Conservation (phyloP, 1,284 basidiomycete species). For the Boletus calvinii region DNA sequence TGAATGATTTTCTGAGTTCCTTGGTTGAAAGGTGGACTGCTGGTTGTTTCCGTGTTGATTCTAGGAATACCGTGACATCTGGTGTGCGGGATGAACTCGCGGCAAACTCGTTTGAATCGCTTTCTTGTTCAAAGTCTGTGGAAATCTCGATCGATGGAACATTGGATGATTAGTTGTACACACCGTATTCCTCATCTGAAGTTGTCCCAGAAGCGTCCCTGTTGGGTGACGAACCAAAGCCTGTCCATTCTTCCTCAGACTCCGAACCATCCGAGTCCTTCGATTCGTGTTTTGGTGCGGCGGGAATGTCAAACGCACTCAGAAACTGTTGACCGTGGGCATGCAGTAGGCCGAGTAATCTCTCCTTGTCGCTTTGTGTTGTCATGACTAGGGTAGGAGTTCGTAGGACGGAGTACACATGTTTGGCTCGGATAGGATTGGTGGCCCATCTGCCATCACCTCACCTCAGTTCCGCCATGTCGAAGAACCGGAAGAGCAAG, state of each 20-base stretch:
- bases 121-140: conserved; percentile 40
- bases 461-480: conserved; percentile 29
- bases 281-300: conserved; percentile 30
- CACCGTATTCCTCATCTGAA: conserved; percentile 23
- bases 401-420: not conserved
- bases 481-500: conserved; percentile 39
- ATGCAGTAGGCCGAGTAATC: conserved; percentile 56
- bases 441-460: not conserved
- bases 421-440: conserved; percentile 1
- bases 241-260: conserved; percentile 38
- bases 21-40: conserved; percentile 35
- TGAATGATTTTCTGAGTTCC: conserved; percentile 62
- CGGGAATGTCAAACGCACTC: conserved; percentile 46
- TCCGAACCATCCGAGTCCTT: conserved; percentile 15
- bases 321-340: conserved; percentile 66
- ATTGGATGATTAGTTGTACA: conserved; percentile 1
- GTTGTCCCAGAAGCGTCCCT: conserved; percentile 1
- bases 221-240: conserved; percentile 16
- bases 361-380: conserved; percentile 31
- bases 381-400: conserved; percentile 6
- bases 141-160: not conserved
- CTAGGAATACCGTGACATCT: conserved; percentile 60
- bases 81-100: conserved; percentile 33
- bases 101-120: conserved; percentile 39
- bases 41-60: conserved; percentile 31